Evolutionary conservation across 2,329 filamentous ascomycete genomes (phyloP).

Genomic region (Colletotrichum filicis): DNA sequence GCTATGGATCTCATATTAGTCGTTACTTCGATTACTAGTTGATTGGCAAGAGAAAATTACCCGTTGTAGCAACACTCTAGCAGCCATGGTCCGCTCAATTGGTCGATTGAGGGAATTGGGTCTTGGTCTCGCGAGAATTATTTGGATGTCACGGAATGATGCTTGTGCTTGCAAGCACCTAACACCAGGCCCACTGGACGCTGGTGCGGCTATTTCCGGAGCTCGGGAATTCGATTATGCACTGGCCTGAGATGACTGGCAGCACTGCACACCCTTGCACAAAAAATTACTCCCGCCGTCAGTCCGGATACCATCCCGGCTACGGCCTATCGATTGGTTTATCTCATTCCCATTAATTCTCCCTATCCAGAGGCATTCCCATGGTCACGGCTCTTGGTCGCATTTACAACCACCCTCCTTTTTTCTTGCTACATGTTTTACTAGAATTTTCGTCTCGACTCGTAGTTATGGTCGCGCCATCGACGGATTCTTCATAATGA

Average conservation of each 20-base stretch:
- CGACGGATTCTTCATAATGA: slow-evolving; percentile 43
- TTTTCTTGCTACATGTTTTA: slow-evolving; percentile 10
- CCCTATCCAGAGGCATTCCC: slow-evolving; percentile 5
- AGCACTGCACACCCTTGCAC: slow-evolving; percentile 23
- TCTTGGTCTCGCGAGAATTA: slow-evolving; percentile 37
- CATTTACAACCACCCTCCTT: slow-evolving; percentile 33
- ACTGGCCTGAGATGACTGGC: neutral
- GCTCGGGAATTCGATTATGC: slow-evolving; percentile 38
- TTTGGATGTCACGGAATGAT: slow-evolving; percentile 37
- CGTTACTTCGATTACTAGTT: neutral
- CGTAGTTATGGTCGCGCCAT: slow-evolving; percentile 14
- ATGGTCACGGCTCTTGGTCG: slow-evolving; percentile 13
- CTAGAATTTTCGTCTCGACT: neutral
- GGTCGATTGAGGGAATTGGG: slow-evolving; percentile 42
- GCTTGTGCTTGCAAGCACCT: slow-evolving; percentile 24
- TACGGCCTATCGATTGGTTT: neutral
- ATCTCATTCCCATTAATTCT: slow-evolving; percentile 25
- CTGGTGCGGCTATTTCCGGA: slow-evolving; percentile 43
- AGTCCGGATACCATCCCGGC: slow-evolving; percentile 18
- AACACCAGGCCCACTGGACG: slow-evolving; percentile 24
- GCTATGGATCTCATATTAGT: slow-evolving; percentile 48
- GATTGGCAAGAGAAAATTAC: slow-evolving; percentile 48
- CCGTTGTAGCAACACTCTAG: slow-evolving; percentile 68
- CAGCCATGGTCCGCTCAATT: slow-evolving; percentile 68
- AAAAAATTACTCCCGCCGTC: slow-evolving; percentile 19